Evolutionary conservation across 1,284 basidiomycete species (phyloP).

Genomic region (Mrakiaceae sp.): DNA sequence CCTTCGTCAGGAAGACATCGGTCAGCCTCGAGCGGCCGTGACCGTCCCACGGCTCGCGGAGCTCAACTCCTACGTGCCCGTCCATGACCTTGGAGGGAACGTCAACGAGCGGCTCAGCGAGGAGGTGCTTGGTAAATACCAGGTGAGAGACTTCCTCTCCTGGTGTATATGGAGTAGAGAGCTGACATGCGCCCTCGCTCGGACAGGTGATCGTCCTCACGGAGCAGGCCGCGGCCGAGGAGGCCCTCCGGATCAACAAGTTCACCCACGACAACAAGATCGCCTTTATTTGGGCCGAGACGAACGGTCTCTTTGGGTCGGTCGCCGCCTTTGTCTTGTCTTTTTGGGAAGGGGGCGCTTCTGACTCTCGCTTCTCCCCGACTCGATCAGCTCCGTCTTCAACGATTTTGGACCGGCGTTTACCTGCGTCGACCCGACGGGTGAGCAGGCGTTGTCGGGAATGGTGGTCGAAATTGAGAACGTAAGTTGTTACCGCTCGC

Average conservation of each 20-base stretch:
- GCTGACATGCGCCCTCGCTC: neutral
- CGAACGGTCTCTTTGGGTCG: constrained; percentile 87
- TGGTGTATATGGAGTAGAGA: neutral
- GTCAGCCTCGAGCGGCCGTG: constrained; percentile 73
- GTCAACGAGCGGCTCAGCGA: constrained; percentile 61
- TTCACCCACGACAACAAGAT: constrained; percentile 82
- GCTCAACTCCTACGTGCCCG: constrained; percentile 92
- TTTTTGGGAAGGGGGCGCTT: neutral
- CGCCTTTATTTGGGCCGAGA: constrained; percentile 85
- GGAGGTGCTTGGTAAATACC: constrained; percentile 73
- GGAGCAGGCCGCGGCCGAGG: constrained; percentile 69
- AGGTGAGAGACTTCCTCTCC: constrained; percentile 44
- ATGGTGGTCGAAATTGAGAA: constrained; percentile 90
- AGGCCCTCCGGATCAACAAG: constrained; percentile 61
- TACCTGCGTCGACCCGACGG: constrained; percentile 87
- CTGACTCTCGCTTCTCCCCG: neutral
- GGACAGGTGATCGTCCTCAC: constrained; percentile 72
- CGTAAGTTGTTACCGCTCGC: constrained; percentile 39
- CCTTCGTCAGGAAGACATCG: constrained; percentile 76
- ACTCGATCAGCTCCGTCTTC: constrained; percentile 64
- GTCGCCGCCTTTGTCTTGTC: constrained; percentile 24
- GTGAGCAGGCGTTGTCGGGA: constrained; percentile 83
- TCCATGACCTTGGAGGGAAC: constrained; percentile 61
- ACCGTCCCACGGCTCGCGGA: constrained; percentile 85
- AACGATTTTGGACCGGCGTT: constrained; percentile 95